Percentiles rank a stretch among this genome's conserved stretches.
phyloP scores from a whole-genome alignment of 1,139 yeast species.

The Casaregolazyma lundiana region DNA sequence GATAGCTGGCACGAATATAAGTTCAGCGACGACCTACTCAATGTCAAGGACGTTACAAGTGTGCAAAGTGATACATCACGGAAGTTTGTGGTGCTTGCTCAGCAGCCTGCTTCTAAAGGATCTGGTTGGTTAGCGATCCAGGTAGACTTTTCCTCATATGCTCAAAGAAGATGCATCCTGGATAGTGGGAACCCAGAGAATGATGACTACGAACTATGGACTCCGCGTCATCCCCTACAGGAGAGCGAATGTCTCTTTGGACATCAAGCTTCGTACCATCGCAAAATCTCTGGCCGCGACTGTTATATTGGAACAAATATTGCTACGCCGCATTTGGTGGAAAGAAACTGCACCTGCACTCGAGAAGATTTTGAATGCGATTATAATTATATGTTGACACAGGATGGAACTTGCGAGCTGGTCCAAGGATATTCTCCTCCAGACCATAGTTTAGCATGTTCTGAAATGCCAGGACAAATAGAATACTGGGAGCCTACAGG shows the following conservation, averaged over 20 bases:
- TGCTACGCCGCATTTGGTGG: constrained; percentile 52
- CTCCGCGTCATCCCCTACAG: constrained; percentile 65
- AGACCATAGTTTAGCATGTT: constrained; percentile 63
- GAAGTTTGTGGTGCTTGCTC: constrained; percentile 56
- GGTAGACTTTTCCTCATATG: constrained; percentile 67
- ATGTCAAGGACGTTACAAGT: constrained; percentile 72
- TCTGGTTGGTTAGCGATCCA: constrained; percentile 44
- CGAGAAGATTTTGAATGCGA: constrained; percentile 94
- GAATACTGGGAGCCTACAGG: constrained; percentile 81
- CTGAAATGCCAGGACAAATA: constrained; percentile 41
- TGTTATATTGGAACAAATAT: constrained; percentile 70
- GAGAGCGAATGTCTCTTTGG: constrained; percentile 76
- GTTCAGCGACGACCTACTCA: constrained; percentile 55
- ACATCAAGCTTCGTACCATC: constrained; percentile 71
- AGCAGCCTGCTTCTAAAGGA: constrained; percentile 39
- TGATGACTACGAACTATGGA: constrained; percentile 81
- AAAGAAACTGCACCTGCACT: constrained; percentile 75
- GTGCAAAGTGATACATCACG: constrained; percentile 87
- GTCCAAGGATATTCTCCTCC: constrained; percentile 66
- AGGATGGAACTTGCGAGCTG: constrained; percentile 82
- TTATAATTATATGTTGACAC: constrained; percentile 64
- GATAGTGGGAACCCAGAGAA: constrained; percentile 53
- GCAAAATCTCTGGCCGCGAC: constrained; percentile 60
- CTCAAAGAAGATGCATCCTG: constrained; percentile 63
- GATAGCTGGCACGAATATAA: constrained; percentile 62